Base-by-base conservation (phyloP, 345 rosid species). In the Corchorus olitorius region DNA sequence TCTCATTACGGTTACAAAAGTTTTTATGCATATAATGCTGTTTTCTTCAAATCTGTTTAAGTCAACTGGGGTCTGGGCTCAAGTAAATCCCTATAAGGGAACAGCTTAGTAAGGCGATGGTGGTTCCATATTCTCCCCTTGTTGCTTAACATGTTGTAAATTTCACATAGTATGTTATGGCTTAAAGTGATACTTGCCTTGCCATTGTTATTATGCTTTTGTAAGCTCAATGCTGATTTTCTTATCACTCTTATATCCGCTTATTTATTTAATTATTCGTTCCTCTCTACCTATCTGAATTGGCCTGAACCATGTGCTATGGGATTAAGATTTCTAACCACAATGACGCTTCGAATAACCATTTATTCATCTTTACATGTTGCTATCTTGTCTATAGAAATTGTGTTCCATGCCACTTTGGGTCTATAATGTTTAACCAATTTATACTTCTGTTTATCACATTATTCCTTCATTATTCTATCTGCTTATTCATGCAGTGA, bases 401-500 rank as follows among this genome's bases (percentile, higher is more conserved):
- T n/a, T 33, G 55, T 67, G 54, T 20, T 43, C 49, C 68, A 37
- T 65, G 15, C 69, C 54, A 19, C 55, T 48, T 46, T 67, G 22
- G 12, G 22, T 22, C 2, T 8, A 20, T 45, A 43, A 20, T 46
- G 22, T 48, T 68, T 68, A 68, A 68, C 14, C 7, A 49, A 48
- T 48, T 53, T 70, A 70, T 70, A 15, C n/a, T 13, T 5, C 33
- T 22, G 8, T 70, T 11, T 14, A 63, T 17, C 3, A 3, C 50
- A n/a, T 70, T 39, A 17, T 71, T 55, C 53, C 33, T 6, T 8
- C 11, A 17, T 37, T 71, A 6, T 54, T 54, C 56, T 72, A 63
- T 80, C 46, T 81, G 6, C 65, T 79, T 52, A 77, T 74, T 33
- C 22, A 20, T 80, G 82, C 88, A 91, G 92, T 70, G 94, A 91